A percentile compares a stretch with the other conserved stretches of the same genome.
Conservation (phyloP, 257 asterid species). For the Nicotiana undulata region DNA sequence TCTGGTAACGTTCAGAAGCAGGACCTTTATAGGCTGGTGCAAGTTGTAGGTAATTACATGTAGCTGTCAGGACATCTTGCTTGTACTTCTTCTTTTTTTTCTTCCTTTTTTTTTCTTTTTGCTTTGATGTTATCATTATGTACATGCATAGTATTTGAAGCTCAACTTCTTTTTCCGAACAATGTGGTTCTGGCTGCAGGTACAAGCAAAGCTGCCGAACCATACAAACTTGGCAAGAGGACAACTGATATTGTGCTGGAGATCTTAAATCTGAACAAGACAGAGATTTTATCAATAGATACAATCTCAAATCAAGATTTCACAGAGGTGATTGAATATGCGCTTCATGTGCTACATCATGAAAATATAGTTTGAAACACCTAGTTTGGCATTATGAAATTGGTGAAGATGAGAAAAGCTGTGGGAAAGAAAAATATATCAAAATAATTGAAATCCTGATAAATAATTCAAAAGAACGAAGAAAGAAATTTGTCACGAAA, state of each 20-base stretch:
- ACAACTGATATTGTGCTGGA: constrained; percentile 77
- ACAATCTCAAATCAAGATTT: constrained; percentile 95
- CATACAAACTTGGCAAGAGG: constrained; percentile 88
- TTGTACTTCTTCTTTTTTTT: neutral
- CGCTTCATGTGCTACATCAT: neutral
- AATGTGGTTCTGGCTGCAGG: constrained; percentile 43
- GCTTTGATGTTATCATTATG: neutral
- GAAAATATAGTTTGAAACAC: neutral
- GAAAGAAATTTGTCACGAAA: neutral
- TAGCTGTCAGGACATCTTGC: constrained; percentile 2
- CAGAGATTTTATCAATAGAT: constrained; percentile 78
- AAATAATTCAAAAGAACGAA: neutral
- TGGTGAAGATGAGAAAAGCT: neutral
- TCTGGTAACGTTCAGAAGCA: constrained; percentile 85
- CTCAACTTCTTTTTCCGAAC: neutral
- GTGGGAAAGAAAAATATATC: neutral
- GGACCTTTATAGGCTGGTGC: constrained; percentile 94
- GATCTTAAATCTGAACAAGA: constrained; percentile 87
- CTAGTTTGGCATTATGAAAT: neutral
- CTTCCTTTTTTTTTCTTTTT: neutral
- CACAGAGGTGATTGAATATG: constrained; percentile 62
- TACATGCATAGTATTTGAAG: neutral
- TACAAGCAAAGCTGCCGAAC: constrained; percentile 69
- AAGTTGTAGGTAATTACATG: constrained; percentile 73
- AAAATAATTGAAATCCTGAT: neutral